These are phyloP conservation scores for Leishmania tropica DNA, from an alignment of 208 protist species.

Conservation along the genomic window DNA sequence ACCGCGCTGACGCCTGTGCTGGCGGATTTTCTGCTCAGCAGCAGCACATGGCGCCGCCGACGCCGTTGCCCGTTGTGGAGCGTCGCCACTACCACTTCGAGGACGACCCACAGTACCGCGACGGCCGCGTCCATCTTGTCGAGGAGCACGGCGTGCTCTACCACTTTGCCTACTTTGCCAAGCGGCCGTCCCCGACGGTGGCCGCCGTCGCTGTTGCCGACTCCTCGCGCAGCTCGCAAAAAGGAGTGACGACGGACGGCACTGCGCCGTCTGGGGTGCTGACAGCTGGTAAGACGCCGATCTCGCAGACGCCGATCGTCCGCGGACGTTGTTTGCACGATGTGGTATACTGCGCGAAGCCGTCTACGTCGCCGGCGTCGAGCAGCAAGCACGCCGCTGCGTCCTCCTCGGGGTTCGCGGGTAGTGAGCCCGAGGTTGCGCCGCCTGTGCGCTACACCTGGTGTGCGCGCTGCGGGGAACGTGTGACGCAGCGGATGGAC, in stretches of 20 bases:
- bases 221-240: background rate
- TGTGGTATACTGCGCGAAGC: constrained; percentile 31
- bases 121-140: constrained; percentile 65
- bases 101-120: constrained; percentile 35
- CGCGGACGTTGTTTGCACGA: constrained; percentile 32
- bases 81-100: constrained; percentile 45
- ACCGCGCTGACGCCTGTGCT: background rate
- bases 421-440: constrained; percentile 16
- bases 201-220: background rate
- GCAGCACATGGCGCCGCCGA: constrained; percentile 13
- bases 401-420: background rate
- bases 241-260: background rate
- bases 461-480: constrained; percentile 35
- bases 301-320: constrained; percentile 17
- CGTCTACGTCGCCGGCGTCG: background rate
- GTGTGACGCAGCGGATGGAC: constrained; percentile 37
- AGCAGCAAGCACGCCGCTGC: background rate
- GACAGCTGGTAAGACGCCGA: background rate
- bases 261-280: background rate
- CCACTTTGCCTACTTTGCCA: constrained; percentile 50
- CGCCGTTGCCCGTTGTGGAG: constrained; percentile 27
- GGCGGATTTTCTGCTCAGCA: background rate
- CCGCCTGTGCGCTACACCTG: constrained; percentile 28
- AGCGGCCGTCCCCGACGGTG: background rate
- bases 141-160: constrained; percentile 67